Evolutionary conservation across 2,329 filamentous ascomycete genomes (phyloP).

Genomic region (Hymenoscyphus fructigenus): DNA sequence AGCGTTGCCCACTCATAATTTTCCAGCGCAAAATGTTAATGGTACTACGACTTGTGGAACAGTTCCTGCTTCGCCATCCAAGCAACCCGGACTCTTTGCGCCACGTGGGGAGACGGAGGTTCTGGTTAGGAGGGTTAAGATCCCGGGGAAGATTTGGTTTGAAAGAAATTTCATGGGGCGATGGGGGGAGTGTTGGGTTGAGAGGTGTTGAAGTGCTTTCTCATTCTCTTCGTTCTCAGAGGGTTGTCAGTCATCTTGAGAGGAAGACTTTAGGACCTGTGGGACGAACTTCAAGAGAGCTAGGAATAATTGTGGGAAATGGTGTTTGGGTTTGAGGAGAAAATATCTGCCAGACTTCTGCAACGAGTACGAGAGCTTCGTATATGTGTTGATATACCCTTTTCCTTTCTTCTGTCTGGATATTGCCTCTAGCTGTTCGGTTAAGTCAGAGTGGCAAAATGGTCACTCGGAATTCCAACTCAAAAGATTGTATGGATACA

Average conservation of each 20-base stretch:
- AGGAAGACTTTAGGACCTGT: background rate
- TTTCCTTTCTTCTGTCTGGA: background rate
- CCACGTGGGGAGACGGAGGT: conserved; percentile 10
- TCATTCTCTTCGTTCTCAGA: background rate
- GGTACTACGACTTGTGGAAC: too few relatives aligned
- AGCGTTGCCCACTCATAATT: background rate
- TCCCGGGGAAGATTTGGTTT: conserved; percentile 17
- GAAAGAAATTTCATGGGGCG: conserved; percentile 12
- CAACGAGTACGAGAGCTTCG: background rate
- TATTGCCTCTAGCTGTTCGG: background rate
- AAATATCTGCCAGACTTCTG: background rate
- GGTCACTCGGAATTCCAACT: too few relatives aligned
- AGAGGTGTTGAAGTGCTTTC: conserved; percentile 8
- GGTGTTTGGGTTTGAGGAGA: background rate
- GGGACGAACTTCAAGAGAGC: background rate
- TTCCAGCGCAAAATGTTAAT: background rate
- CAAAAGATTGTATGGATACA: too few relatives aligned
- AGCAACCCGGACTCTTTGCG: too few relatives aligned
- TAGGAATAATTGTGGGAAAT: background rate
- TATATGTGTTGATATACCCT: background rate
- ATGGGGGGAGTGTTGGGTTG: conserved; percentile 14
- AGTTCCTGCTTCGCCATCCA: too few relatives aligned
- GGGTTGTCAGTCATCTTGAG: background rate
- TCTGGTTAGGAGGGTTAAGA: conserved; percentile 11
- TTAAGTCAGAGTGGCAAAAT: background rate